These are phyloP conservation scores for Hypholoma sublateritium DNA, from an alignment of 768 basidiomycete species.

Conservation along the genomic window DNA sequence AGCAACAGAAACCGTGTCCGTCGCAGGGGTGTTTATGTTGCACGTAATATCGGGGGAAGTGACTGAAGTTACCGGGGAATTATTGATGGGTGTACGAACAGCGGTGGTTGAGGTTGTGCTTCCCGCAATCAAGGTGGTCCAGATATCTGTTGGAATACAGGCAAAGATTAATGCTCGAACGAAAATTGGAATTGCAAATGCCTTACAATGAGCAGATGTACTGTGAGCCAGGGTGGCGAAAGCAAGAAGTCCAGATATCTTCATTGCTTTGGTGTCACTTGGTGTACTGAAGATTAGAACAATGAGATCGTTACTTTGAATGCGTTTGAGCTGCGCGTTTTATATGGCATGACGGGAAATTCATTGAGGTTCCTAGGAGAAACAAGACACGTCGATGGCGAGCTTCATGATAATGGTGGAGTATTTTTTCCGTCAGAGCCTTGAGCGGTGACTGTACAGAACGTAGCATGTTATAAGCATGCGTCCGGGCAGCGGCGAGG, in stretches of 20 bases:
- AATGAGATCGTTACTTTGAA: neutral
- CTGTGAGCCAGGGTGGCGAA: constrained; percentile 23
- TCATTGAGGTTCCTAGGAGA: neutral
- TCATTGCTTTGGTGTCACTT: constrained; percentile 20
- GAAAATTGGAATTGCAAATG: neutral
- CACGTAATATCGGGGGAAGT: constrained; percentile 33
- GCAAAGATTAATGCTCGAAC: neutral
- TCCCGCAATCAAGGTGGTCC: constrained; percentile 30
- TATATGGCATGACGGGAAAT: constrained; percentile 9
- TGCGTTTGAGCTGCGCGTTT: neutral
- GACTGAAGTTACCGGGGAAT: constrained; percentile 30
- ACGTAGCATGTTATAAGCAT: too few relatives aligned
- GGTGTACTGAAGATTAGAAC: neutral
- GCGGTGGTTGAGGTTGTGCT: constrained; percentile 26
- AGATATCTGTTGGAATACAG: constrained; percentile 23
- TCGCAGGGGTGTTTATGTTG: constrained; percentile 35
- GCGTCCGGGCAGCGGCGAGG: too few relatives aligned
- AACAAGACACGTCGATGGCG: neutral
- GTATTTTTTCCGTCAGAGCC: too few relatives aligned
- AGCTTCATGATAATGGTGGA: too few relatives aligned
- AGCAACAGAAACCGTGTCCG: constrained; percentile 35
- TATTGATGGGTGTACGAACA: constrained; percentile 33
- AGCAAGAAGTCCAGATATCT: constrained; percentile 20
- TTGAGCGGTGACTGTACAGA: too few relatives aligned
- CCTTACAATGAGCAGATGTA: constrained; percentile 28